Evolutionary conservation across 345 rosid species (phyloP), one percentile per base, ranked within the genome.

Genomic region (Camelina hispida): DNA sequence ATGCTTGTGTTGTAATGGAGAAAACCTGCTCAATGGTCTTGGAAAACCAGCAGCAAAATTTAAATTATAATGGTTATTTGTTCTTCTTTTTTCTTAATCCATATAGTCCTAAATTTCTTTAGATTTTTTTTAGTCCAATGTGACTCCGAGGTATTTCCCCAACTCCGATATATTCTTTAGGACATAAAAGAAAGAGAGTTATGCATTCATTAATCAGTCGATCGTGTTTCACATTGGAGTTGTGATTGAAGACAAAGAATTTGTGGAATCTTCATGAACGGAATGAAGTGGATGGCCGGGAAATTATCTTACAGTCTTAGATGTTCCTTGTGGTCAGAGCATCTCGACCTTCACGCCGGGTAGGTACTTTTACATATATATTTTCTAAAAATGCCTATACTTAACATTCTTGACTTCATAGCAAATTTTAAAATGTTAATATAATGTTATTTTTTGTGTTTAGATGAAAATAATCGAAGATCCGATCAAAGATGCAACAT

Each of bases 61-160:
- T 2, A 23, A 23, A 23, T 23, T 20, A 20, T 20, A 20, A 20
- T 20, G 22, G 22, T 20, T 20, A 20, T 20, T 20, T 20, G 22
- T 20, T 20, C 22, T 20, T 20, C 22, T 20, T 20, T 20, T 20
- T 20, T 20, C 22, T 20, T 20, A 20, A 20, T 20, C 22, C 22
- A 20, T 20, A 20, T 20, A 20, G 22, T 20, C 22, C 1, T 20
- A 20, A 20, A 20, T 20, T 20, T 20, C n/a, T n/a, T n/a, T n/a
- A n/a, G n/a, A n/a, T n/a, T n/a, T n/a, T n/a, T n/a, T n/a, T n/a
- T 93, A 48, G 98, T 97, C 62, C 89, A 97, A 43, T 80, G 98
- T 68, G 98, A 93, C 72, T 91, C 98, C 0, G 98, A 93, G 98
- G 98, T 91, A 87, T 5, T 48, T 32, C 10, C 23, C 15, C 18